A percentile compares a stretch with the other conserved stretches of the same genome.
Evolutionary conservation across 768 basidiomycete genomes (phyloP).

Genomic region (Lentinula boryana): DNA sequence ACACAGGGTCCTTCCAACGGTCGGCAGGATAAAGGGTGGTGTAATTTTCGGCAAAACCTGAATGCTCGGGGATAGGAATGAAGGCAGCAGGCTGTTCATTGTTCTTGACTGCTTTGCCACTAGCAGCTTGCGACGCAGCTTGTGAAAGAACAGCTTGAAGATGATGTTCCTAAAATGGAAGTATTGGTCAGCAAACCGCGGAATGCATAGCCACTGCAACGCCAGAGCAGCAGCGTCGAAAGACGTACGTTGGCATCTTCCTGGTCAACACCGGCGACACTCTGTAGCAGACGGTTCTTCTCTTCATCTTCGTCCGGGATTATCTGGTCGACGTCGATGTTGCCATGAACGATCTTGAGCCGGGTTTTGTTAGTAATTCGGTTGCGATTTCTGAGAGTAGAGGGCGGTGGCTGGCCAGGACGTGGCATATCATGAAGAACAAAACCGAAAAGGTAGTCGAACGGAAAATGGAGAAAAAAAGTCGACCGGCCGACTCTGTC

Average conservation of each 20-base stretch:
- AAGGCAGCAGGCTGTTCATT: constrained; percentile 37
- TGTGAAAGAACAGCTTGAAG: constrained; percentile 45
- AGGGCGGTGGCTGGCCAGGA: constrained; percentile 17
- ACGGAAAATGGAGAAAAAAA: neutral
- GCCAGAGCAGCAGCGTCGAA: constrained; percentile 10
- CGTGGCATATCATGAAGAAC: constrained; percentile 3
- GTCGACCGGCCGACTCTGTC: neutral
- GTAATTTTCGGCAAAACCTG: constrained; percentile 74
- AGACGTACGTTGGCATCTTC: constrained; percentile 89
- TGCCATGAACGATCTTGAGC: constrained; percentile 77
- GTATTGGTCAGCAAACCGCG: constrained; percentile 41
- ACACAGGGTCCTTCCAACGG: constrained; percentile 70
- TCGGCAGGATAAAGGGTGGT: constrained; percentile 64
- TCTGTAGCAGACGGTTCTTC: constrained; percentile 71
- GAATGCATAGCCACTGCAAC: constrained; percentile 39
- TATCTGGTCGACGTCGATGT: constrained; percentile 73
- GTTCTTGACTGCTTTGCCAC: constrained; percentile 34
- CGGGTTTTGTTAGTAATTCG: constrained; percentile 91
- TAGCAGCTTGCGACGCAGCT: constrained; percentile 20
- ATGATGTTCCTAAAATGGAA: constrained; percentile 44
- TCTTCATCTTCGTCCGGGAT: constrained; percentile 84
- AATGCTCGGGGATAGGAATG: constrained; percentile 93
- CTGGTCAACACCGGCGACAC: constrained; percentile 83
- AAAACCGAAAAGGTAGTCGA: neutral
- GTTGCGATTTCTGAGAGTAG: constrained; percentile 80